Conservation (phyloP, 1,139 yeast genomes). For the Zygosaccharomyces pseudobailii region DNA sequence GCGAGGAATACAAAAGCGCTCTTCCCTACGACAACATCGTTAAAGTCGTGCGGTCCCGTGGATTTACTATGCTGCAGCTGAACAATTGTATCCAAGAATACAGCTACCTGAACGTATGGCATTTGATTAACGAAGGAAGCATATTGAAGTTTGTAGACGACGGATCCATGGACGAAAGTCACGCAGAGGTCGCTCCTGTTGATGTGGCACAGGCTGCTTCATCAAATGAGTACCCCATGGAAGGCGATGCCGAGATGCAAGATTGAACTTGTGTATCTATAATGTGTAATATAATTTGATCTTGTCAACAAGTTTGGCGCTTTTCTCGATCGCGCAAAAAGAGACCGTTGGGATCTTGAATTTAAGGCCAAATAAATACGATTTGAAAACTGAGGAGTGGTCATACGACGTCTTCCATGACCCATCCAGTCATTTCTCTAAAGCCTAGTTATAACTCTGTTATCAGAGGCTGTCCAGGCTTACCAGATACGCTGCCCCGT, state of each 20-base stretch:
- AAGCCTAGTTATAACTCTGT: slow-evolving; percentile 46
- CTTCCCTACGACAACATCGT: slow-evolving; percentile 57
- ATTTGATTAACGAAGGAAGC: slow-evolving; percentile 62
- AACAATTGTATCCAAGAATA: slow-evolving; percentile 73
- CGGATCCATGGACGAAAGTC: slow-evolving; percentile 23
- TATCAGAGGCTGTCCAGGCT: slow-evolving; percentile 61
- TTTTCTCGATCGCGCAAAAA: not conserved
- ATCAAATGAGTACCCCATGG: slow-evolving; percentile 3
- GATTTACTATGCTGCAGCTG: slow-evolving; percentile 77
- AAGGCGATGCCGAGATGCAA: slow-evolving; percentile 18
- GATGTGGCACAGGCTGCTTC: not conserved
- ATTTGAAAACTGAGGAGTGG: not conserved
- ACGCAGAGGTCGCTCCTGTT: slow-evolving; percentile 5
- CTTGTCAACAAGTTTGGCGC: not conserved
- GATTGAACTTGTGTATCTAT: slow-evolving; percentile 4
- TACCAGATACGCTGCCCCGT: slow-evolving; percentile 49
- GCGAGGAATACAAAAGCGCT: slow-evolving; percentile 36
- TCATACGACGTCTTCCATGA: slow-evolving; percentile 9
- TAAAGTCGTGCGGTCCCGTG: slow-evolving; percentile 73
- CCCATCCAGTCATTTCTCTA: slow-evolving; percentile 35
- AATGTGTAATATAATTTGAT: slow-evolving; percentile 5
- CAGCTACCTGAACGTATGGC: slow-evolving; percentile 71
- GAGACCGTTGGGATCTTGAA: not conserved
- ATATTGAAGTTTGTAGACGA: slow-evolving; percentile 38
- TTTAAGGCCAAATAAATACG: not conserved